Base-by-base conservation (phyloP, 768 basidiomycete species). In the Baorangia bicolor region DNA sequence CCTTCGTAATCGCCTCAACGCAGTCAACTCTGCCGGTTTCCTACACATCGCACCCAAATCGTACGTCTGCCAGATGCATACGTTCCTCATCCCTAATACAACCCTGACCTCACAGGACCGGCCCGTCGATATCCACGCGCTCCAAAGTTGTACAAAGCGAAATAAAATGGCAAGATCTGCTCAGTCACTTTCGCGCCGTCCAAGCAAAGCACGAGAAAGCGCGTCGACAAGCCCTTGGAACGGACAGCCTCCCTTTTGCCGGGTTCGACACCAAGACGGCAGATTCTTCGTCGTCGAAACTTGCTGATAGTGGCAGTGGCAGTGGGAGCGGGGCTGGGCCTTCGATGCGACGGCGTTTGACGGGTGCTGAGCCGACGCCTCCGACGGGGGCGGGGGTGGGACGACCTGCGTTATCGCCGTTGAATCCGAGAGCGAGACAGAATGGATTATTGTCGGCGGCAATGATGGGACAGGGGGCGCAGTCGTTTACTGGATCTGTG, bases 121-220 rank as follows among this genome's bases (percentile, higher is more conserved):
- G 68, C 9, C 55, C 67, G 1, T 66, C 75, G 21, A 61, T 78
- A 25, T 67, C 85, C 2, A 77, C 85, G 20, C 84, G 93, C 23
- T 88, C 92, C 4, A 96, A 96, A 69, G 66, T 87, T 0, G 77
- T 84, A 30, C 82, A 90, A 25, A 94, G 92, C 40, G 94, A 97
- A 50, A 97, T 99, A 69, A 98, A 97, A 69, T 99, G 97, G 97
- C 87, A 88, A 66, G 97, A 98, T 57, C 80, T 99, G 0, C 81
- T 98, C 11, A 79, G 81, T 5, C 97, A 99, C 70, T 99, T 99
- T 78, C 87, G 95, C 18, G 76, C 83, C 0, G 86, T 97, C 1
- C 97, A 99, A 72, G 78, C 81, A 33, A 89, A 86, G 63, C 95
- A 98, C 67, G 95, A 98, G 75, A 95, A 94, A 68, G 84, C 94